These are phyloP conservation scores for Porcisia deanei DNA, from an alignment of 208 protist genomes.

Conservation along the genomic window DNA sequence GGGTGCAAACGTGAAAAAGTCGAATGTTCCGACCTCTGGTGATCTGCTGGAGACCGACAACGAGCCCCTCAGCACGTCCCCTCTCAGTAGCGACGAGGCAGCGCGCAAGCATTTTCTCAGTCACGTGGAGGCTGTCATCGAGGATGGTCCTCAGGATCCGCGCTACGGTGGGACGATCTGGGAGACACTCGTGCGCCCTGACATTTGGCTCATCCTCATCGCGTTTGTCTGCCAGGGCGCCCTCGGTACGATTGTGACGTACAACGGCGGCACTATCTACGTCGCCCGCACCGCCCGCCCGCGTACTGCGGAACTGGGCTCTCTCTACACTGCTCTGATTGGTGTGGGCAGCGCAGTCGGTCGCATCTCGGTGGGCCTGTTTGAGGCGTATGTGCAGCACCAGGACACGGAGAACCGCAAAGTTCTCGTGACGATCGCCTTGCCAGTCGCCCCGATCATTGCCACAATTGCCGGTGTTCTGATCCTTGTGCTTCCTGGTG, in stretches of 20 bases:
- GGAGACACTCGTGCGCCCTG: conserved; percentile 30
- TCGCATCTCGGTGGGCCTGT: conserved; percentile 58
- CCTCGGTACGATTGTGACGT: conserved; percentile 59
- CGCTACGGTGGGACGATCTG: conserved; percentile 54
- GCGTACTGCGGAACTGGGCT: conserved; percentile 38
- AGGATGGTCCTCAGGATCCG: conserved; percentile 50
- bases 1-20: neutral
- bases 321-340: conserved; percentile 69
- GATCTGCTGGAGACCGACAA: conserved; percentile 3
- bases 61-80: conserved; percentile 10
- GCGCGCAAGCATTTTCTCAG: neutral
- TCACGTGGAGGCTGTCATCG: conserved; percentile 16
- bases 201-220: conserved; percentile 61
- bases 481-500: conserved; percentile 59
- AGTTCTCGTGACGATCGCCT: conserved; percentile 48
- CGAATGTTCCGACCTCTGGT: neutral
- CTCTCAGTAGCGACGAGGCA: neutral
- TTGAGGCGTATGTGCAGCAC: conserved; percentile 69
- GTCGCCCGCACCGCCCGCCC: conserved; percentile 50
- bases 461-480: conserved; percentile 55
- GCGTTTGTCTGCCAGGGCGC: conserved; percentile 55
- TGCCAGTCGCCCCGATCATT: conserved; percentile 51
- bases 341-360: conserved; percentile 61
- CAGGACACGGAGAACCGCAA: conserved; percentile 47
- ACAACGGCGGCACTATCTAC: conserved; percentile 72